Evolutionary conservation across 2,329 filamentous ascomycete genomes (phyloP).

Genomic region (Geosmithia putterillii): DNA sequence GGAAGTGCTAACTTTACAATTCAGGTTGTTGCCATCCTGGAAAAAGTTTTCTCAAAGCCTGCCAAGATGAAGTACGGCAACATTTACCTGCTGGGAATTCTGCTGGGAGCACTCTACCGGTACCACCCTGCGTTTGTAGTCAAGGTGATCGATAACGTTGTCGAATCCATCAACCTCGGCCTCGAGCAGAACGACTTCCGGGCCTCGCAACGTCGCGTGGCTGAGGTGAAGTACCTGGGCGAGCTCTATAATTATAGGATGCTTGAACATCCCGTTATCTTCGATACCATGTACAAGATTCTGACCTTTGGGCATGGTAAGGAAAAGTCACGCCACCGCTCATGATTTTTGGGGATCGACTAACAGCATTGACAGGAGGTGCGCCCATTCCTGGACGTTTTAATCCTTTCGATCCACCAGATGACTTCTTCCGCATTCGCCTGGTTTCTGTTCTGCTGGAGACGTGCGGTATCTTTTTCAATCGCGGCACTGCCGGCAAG

Average conservation of each 20-base stretch:
- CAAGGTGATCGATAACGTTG: slow-evolving; percentile 78
- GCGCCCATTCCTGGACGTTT: slow-evolving; percentile 67
- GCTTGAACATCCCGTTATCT: slow-evolving; percentile 89
- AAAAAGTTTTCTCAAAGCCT: slow-evolving; percentile 91
- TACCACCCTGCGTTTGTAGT: slow-evolving; percentile 90
- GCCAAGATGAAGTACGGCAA: slow-evolving; percentile 97
- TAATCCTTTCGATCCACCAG: slow-evolving; percentile 72
- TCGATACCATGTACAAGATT: slow-evolving; percentile 90
- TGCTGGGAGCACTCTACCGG: slow-evolving; percentile 77
- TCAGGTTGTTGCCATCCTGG: slow-evolving; percentile 60
- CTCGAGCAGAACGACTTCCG: slow-evolving; percentile 96
- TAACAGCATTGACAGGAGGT: slow-evolving; percentile 39
- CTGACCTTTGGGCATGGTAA: slow-evolving; percentile 78
- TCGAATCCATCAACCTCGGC: slow-evolving; percentile 79
- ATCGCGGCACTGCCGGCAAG: slow-evolving; percentile 84
- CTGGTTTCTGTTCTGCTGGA: slow-evolving; percentile 82
- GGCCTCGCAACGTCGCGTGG: slow-evolving; percentile 86
- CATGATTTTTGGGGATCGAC: background rate
- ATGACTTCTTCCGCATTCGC: slow-evolving; percentile 93
- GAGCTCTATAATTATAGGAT: slow-evolving; percentile 97
- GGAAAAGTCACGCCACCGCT: slow-evolving; percentile 12
- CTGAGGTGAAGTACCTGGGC: slow-evolving; percentile 91
- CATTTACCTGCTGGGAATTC: slow-evolving; percentile 82
- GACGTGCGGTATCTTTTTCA: slow-evolving; percentile 93
- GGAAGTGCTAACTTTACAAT: slow-evolving; percentile 2